A percentile compares a stretch with the other conserved stretches of the same genome.
These are phyloP conservation scores for Populus alba DNA, from an alignment of 345 rosid species.

Conservation along the genomic window DNA sequence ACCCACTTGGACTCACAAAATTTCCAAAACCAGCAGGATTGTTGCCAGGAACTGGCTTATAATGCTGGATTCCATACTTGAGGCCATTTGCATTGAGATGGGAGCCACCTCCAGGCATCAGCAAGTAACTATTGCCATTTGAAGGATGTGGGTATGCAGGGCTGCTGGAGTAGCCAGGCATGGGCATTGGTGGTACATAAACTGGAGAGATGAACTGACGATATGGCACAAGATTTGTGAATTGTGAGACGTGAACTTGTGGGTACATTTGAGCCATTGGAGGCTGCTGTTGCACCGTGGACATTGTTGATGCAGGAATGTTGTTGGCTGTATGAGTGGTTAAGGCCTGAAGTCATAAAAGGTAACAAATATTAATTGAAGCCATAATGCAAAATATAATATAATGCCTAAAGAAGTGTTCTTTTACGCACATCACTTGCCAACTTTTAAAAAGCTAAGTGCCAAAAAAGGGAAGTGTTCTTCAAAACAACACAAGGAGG, in stretches of 20 bases:
- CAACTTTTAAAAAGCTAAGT: not conserved
- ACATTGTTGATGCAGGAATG: conserved; percentile 54
- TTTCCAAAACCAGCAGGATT: conserved; percentile 63
- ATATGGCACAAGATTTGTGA: conserved; percentile 72
- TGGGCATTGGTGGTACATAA: conserved; percentile 80
- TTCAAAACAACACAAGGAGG: not conserved
- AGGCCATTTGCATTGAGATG: conserved; percentile 65
- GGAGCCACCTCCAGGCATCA: conserved; percentile 87
- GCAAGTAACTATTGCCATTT: conserved; percentile 71
- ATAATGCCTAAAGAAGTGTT: not conserved
- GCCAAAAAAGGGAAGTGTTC: not conserved
- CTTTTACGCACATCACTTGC: too few species aligned
- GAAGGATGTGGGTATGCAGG: conserved; percentile 85
- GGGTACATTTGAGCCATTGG: conserved; percentile 82
- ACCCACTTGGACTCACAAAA: conserved; percentile 53
- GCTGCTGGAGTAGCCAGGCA: conserved; percentile 82
- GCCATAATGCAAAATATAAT: not conserved
- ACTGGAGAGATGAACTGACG: conserved; percentile 81
- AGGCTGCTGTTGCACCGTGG: conserved; percentile 67
- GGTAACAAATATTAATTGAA: not conserved
- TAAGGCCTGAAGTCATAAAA: conserved; percentile 41
- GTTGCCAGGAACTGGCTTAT: conserved; percentile 67
- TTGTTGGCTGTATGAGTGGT: conserved; percentile 41
- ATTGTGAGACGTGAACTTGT: conserved; percentile 85
- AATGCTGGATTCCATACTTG: conserved; percentile 86